Evolutionary conservation across 768 basidiomycete species (phyloP), one percentile per base, ranked within the genome.

Genomic region (Crucibulum laeve): DNA sequence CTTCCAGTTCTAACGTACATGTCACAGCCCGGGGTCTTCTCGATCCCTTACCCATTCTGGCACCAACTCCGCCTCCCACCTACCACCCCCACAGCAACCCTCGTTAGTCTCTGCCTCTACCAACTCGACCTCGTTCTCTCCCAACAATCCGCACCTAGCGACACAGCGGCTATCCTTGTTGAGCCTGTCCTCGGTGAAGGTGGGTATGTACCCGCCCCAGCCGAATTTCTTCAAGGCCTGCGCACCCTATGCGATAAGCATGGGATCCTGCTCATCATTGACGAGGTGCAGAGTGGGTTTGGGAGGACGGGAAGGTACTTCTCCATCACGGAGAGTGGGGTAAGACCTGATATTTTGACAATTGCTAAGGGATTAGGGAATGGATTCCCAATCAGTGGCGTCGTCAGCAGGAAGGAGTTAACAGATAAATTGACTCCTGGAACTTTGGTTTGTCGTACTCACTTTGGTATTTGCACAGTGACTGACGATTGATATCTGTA

Each of bases 111-210:
- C 33, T 82, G 84, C 15, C 72, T 92, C 13, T 83, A 86, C 62
- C 89, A 94, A 59, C 74, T 97, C 15, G 83, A 91, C 43, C 75
- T 96, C 11, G 58, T 95, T 10, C 65, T 79, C 0, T 50, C 64
- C 1, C 94, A 97, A 61, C 90, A 93, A 61, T 84, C 83, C 5
- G 73, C 84, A 1, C 88, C 93, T 0, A 62, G 65, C 4, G 94
- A 97, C 60, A 94, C 92, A 0, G 91, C 94, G 1, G 93, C 92
- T n/a, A 84, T 97, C 56, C 65, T 98, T 50, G 65, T 98, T 32
- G 95, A 98, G 70, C 89, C 95, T 32, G 85, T 97, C 1, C 73
- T 97, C 23, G 94, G 93, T 19, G 95, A 97, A 63, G 95, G 95
- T 25, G 95, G 95, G 1, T 97, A 98, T 62, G 88, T 96, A 13